A percentile compares a stretch with the other conserved stretches of the same genome.
Evolutionary conservation across 202 grass and related monocot species (phyloP).

Genomic region (Panicum virgatum): DNA sequence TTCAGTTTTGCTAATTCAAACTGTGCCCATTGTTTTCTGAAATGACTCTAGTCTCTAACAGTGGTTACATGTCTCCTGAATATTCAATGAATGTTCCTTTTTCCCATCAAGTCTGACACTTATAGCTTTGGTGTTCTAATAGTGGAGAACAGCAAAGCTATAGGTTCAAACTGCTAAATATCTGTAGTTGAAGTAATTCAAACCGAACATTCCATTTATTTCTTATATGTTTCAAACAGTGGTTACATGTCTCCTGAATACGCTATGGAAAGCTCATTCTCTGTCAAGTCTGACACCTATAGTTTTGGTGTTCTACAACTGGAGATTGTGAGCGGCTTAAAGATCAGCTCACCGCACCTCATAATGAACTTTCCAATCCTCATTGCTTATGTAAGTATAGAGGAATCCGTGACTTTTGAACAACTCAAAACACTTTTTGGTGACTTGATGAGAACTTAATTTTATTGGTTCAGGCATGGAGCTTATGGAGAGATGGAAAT

Average conservation of each 20-base stretch:
- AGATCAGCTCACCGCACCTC: conserved; percentile 34
- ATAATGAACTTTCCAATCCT: conserved; percentile 37
- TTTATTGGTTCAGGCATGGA: conserved; percentile 45
- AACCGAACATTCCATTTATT: too few relatives aligned
- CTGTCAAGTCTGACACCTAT: conserved; percentile 62
- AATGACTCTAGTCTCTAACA: conserved; percentile 16
- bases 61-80: conserved; percentile 72
- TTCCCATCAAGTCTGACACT: conserved; percentile 50
- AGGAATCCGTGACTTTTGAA: background rate
- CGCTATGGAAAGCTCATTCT: background rate
- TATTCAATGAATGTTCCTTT: conserved; percentile 48
- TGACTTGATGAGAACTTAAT: background rate
- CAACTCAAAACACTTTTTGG: background rate
- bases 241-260: too few relatives aligned
- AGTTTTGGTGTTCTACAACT: conserved; percentile 60
- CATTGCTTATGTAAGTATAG: conserved; percentile 50
- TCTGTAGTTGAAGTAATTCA: too few relatives aligned
- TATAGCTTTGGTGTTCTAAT: conserved; percentile 63
- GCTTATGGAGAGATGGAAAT: conserved; percentile 55
- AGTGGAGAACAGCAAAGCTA: conserved; percentile 31
- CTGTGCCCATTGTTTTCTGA: background rate
- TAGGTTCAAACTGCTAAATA: background rate
- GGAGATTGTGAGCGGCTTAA: conserved; percentile 54
- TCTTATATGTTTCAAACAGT: too few relatives aligned
- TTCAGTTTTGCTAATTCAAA: too few relatives aligned